Evolutionary conservation across 805 yeast species (phyloP), one percentile per base, ranked within the genome.

Genomic region (Saccharomycopsis selenospora): DNA sequence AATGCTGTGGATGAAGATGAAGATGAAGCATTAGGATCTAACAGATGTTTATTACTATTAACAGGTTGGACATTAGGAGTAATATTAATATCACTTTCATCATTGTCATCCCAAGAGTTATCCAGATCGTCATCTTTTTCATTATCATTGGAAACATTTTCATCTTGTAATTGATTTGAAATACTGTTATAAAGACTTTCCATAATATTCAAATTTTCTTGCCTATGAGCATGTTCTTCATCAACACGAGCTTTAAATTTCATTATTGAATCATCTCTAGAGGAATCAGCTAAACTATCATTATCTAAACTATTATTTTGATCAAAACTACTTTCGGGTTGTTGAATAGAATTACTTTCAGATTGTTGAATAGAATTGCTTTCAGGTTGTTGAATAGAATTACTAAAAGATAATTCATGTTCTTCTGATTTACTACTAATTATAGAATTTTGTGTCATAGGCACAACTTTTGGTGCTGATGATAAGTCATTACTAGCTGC

Each of bases 291-390:
- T 33, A 28, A 10, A 28, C 33, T 28, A 47, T 80, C 85, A 67
- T 85, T 93, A 59, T 80, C 78, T 63, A 85, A 76, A 75, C 88
- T 89, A 66, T 89, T 79, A n/a, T n/a, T n/a, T n/a, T n/a, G n/a
- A n/a, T n/a, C n/a, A n/a, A n/a, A n/a, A n/a, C n/a, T n/a, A n/a
- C n/a, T n/a, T n/a, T n/a, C n/a, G n/a, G n/a, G n/a, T n/a, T n/a
- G n/a, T n/a, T n/a, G n/a, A n/a, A n/a, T n/a, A n/a, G n/a, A n/a
- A n/a, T n/a, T n/a, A n/a, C n/a, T n/a, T n/a, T n/a, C n/a, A n/a
- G n/a, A n/a, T n/a, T n/a, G n/a, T n/a, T n/a, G n/a, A n/a, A n/a
- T n/a, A n/a, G n/a, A n/a, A n/a, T n/a, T n/a, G n/a, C n/a, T n/a
- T n/a, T n/a, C n/a, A n/a, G n/a, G n/a, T n/a, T n/a, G n/a, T n/a